Conservation (phyloP, 371 early-diverging fungal species). For the Apophysomyces variabilis region DNA sequence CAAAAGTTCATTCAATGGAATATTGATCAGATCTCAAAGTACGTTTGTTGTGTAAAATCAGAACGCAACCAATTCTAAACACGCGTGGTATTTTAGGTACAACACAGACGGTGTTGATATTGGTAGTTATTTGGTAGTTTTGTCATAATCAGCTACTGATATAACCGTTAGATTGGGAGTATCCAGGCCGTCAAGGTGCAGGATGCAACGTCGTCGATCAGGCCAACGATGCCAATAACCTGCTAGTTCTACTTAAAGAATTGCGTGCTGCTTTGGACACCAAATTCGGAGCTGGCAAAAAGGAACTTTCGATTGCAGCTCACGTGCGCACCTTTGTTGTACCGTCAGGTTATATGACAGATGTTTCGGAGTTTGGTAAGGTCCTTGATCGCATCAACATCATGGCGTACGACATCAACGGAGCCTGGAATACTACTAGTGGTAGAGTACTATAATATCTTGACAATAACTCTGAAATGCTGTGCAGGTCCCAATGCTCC, state of each 20-base stretch:
- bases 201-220: constrained; percentile 52
- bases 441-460: constrained; percentile 27
- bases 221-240: constrained; percentile 51
- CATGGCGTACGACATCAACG: constrained; percentile 63
- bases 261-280: constrained; percentile 61
- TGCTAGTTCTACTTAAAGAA: constrained; percentile 52
- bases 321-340: constrained; percentile 56
- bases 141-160: constrained; percentile 2
- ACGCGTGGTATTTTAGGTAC: constrained; percentile 13
- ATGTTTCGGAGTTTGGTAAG: constrained; percentile 57
- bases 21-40: constrained; percentile 31
- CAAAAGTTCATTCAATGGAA: constrained; percentile 48
- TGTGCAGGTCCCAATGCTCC: constrained; percentile 60
- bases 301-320: constrained; percentile 61
- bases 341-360: constrained; percentile 47
- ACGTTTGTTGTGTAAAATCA: background rate
- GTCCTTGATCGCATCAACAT: constrained; percentile 65
- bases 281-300: constrained; percentile 50
- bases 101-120: constrained; percentile 45
- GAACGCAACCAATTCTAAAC: no score
- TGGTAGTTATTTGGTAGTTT: constrained; percentile 21
- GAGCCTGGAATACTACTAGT: constrained; percentile 52
- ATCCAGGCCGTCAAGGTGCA: constrained; percentile 60
- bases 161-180: constrained; percentile 58
- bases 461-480: background rate